Evolutionary conservation across 805 yeast species (phyloP), one percentile per base, ranked within the genome.

Genomic region (Starmerella gropengiesseri): DNA sequence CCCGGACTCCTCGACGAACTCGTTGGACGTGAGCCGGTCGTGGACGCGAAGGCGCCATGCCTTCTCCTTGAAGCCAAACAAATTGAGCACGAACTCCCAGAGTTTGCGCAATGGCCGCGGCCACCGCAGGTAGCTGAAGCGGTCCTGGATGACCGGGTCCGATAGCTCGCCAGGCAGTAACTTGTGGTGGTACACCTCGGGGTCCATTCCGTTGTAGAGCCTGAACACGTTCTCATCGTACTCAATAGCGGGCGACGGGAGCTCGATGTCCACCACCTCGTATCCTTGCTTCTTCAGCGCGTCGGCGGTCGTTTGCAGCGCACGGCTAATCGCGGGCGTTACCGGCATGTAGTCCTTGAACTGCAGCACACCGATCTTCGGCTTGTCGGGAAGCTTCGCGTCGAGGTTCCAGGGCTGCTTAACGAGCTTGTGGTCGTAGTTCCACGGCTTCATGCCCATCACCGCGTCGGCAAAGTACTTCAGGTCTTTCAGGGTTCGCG

Each of bases 211-310:
- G 18, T 79, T 79, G 52, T 73, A 69, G 38, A 74, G 58, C 4
- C 74, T 72, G 45, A 66, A 69, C 46, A 69, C 81, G 35, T 76
- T 68, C 6, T 80, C 77, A 47, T 70, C 71, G 28, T 81, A 80
- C 51, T 71, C 70, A 37, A 71, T 55, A 7, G 45, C 35, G 5
- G 75, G 74, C 43, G 66, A 69, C 32, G 82, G 74, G 11, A 70
- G 62, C 12, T 53, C 57, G 61, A 70, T 70, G 20, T 62, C 67
- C 9, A 69, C 65, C 16, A 70, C 61, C 42, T 66, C 70, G 49
- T 69, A 73, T 40, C 77, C 77, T 44, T 66, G 65, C 40, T 58
- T 62, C 45, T 55, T 47, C 35, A 66, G 55, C 13, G 70, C 67
- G 7, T 62, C 71, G n/a, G 58, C 61, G 7, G 65, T 59, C 33